phyloP scores from a whole-genome alignment of 768 basidiomycete genomes.

The Saitozyma podzolica region DNA sequence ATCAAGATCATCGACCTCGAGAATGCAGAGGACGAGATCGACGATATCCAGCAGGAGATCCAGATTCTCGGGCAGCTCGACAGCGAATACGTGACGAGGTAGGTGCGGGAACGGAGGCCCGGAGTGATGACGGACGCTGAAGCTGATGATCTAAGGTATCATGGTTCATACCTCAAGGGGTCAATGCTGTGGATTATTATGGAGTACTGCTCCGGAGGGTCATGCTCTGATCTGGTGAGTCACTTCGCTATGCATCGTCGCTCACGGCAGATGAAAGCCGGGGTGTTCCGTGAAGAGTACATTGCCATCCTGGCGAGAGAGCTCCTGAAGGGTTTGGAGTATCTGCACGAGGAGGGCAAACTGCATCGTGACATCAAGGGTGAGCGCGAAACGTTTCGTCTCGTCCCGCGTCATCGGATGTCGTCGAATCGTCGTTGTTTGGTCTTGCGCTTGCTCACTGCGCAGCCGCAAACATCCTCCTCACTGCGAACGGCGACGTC shows the following conservation, averaged over 20 bases:
- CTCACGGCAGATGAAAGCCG: conserved; percentile 84
- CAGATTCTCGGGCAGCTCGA: conserved; percentile 96
- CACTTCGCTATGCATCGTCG: background rate
- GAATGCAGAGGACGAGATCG: conserved; percentile 98
- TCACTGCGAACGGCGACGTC: conserved; percentile 57
- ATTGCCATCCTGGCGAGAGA: conserved; percentile 96
- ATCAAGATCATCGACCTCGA: conserved; percentile 99
- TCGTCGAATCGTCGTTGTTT: background rate
- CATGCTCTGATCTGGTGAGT: conserved; percentile 90
- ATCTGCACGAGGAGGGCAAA: conserved; percentile 93
- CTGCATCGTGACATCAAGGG: conserved; percentile 99
- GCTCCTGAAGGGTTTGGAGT: conserved; percentile 86
- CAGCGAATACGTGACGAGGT: conserved; percentile 95
- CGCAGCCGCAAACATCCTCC: conserved; percentile 29
- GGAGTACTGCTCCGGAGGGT: conserved; percentile 95
- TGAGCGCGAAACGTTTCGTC: conserved; percentile 43
- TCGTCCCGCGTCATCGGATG: background rate
- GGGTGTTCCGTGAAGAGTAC: conserved; percentile 96
- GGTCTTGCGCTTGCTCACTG: background rate
- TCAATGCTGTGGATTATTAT: conserved; percentile 98
- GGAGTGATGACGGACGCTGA: background rate
- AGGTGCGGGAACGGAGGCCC: conserved; percentile 46
- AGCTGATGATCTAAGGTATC: conserved; percentile 64
- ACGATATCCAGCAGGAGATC: conserved; percentile 97
- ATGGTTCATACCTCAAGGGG: conserved; percentile 93